Percentiles rank a stretch among this genome's conserved stretches.
These are phyloP conservation scores for Piloderma croceum DNA, from an alignment of 768 basidiomycete genomes.

Conservation along the genomic window DNA sequence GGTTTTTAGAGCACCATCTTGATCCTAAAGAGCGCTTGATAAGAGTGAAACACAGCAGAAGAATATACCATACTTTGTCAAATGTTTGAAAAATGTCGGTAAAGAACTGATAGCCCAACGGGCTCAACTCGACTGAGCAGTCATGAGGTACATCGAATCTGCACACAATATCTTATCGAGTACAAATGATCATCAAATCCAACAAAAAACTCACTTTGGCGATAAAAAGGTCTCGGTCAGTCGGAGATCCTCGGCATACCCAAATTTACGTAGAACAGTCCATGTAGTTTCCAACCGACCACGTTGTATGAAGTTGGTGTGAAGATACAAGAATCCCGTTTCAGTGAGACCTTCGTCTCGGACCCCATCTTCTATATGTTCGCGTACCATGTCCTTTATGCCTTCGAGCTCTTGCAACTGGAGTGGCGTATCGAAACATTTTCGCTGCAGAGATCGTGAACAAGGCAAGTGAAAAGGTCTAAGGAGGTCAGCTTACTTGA, in stretches of 20 bases:
- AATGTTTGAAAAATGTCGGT: constrained; percentile 94
- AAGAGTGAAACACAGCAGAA: not conserved
- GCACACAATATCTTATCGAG: constrained; percentile 11
- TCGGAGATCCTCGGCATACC: constrained; percentile 91
- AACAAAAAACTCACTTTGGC: constrained; percentile 62
- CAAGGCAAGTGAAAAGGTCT: not conserved
- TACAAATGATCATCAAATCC: constrained; percentile 1
- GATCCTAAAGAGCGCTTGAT: constrained; percentile 52
- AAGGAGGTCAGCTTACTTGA: constrained; percentile 52
- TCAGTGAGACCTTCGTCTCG: constrained; percentile 82
- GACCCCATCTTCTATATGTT: constrained; percentile 71
- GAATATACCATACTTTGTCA: constrained; percentile 60
- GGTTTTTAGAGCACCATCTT: constrained; percentile 86
- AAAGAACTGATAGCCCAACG: constrained; percentile 93
- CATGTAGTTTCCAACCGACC: constrained; percentile 96
- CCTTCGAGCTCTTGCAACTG: constrained; percentile 93
- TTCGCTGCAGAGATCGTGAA: constrained; percentile 48
- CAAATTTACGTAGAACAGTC: constrained; percentile 92
- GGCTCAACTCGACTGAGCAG: constrained; percentile 92
- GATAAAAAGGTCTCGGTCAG: constrained; percentile 82
- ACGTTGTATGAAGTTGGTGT: constrained; percentile 94
- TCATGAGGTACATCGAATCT: constrained; percentile 93
- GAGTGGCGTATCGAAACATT: constrained; percentile 91
- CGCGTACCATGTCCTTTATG: constrained; percentile 87
- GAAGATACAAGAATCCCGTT: constrained; percentile 87